Evolutionary conservation across 345 rosid species (phyloP).

Genomic region (Eucalyptus marginata): DNA sequence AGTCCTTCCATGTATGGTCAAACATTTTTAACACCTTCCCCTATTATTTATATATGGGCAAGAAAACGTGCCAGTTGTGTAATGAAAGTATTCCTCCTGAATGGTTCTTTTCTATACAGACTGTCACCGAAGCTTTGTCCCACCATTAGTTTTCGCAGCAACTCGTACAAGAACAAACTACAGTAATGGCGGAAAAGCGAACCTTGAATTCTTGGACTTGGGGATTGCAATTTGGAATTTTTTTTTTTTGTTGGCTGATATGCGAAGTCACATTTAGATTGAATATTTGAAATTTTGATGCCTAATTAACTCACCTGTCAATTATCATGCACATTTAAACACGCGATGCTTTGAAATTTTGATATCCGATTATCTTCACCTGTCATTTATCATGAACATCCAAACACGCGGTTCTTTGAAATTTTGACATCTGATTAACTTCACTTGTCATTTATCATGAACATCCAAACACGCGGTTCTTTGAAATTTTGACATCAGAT

Average conservation of each 20-base stretch:
- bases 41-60: too few species aligned
- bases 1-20: too few species aligned
- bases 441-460: accelerated
- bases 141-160: neutral
- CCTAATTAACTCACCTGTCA: too few species aligned
- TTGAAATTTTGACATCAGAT: too few species aligned
- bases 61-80: neutral
- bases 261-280: too few species aligned
- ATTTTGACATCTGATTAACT: too few species aligned
- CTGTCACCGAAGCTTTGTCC: neutral
- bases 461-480: accelerated
- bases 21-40: too few species aligned
- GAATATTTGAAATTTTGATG: too few species aligned
- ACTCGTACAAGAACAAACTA: neutral
- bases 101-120: neutral
- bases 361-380: accelerated
- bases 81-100: neutral
- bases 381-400: too few species aligned
- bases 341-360: accelerated
- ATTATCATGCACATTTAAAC: accelerated
- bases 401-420: accelerated
- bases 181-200: neutral
- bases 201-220: too few species aligned
- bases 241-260: too few species aligned
- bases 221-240: too few species aligned